Conservation (phyloP, 495 filamentous ascomycete species). For the Hypomontagnella monticulosa region DNA sequence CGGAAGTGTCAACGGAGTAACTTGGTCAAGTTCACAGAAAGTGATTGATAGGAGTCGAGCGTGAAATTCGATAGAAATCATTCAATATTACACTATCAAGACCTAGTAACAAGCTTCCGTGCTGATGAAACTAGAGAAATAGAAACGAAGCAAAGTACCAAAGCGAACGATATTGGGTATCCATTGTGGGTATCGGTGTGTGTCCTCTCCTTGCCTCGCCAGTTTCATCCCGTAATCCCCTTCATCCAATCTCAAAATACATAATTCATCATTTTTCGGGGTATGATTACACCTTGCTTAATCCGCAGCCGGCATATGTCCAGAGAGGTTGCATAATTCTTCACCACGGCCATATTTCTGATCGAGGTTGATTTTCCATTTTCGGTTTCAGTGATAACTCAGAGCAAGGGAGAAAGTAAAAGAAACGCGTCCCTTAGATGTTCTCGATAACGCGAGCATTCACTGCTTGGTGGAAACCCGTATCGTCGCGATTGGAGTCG, state of each 20-base stretch:
- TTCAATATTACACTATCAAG: conserved; percentile 20
- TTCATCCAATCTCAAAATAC: not conserved
- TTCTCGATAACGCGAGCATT: conserved; percentile 88
- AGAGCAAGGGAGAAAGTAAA: not conserved
- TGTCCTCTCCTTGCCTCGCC: conserved; percentile 2
- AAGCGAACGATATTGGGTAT: conserved; percentile 42
- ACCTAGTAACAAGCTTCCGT: conserved; percentile 9
- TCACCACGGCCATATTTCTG: conserved; percentile 2
- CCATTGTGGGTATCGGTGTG: conserved; percentile 31
- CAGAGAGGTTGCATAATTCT: not conserved
- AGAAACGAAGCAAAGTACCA: conserved; percentile 16
- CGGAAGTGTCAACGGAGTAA: too few relatives aligned
- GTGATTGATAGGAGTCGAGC: not conserved
- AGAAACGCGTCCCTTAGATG: conserved; percentile 64
- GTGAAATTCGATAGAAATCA: not conserved
- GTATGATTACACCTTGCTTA: conserved; percentile 1
- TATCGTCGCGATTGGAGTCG: conserved; percentile 61
- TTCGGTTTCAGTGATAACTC: not conserved
- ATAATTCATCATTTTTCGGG: conserved; percentile 1
- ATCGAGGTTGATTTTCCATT: conserved; percentile 1
- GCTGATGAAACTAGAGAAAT: conserved; percentile 14
- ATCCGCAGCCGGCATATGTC: conserved; percentile 1
- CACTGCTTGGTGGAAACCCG: conserved; percentile 80
- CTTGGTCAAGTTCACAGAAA: not conserved
- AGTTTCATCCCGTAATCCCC: not conserved